Conservation (phyloP, 1,139 yeast species). For the Taiozyma onychis region DNA sequence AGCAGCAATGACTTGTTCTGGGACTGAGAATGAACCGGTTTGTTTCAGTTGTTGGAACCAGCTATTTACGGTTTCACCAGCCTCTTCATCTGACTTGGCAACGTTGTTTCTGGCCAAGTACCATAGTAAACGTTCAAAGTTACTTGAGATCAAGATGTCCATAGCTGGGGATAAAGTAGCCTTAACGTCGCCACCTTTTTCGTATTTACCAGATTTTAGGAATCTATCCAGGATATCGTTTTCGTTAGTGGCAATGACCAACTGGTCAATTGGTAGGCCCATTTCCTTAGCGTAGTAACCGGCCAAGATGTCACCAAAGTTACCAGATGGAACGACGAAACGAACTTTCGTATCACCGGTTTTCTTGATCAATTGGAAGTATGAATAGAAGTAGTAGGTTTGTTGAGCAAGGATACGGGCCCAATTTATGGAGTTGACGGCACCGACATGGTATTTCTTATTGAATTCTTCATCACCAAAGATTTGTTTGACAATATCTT, state of each 20-base stretch:
- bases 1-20: constrained; percentile 53
- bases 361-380: constrained; percentile 61
- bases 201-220: constrained; percentile 78
- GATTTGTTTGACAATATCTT: constrained; percentile 88
- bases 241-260: constrained; percentile 92
- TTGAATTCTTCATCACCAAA: constrained; percentile 89
- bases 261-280: constrained; percentile 87
- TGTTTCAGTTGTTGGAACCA: constrained; percentile 82
- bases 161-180: constrained; percentile 96
- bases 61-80: constrained; percentile 63
- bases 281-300: constrained; percentile 91
- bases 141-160: constrained; percentile 94
- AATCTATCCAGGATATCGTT: constrained; percentile 94
- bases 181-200: constrained; percentile 68
- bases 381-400: constrained; percentile 91
- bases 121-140: constrained; percentile 96
- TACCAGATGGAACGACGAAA: constrained; percentile 95
- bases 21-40: constrained; percentile 71
- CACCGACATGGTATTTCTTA: constrained; percentile 87
- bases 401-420: constrained; percentile 97
- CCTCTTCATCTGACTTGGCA: constrained; percentile 53
- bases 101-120: constrained; percentile 74
- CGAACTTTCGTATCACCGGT: constrained; percentile 48
- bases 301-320: constrained; percentile 96
- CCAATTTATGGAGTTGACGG: constrained; percentile 98